Evolutionary conservation across 768 basidiomycete genomes (phyloP).

Genomic region (Artomyces pyxidatus): DNA sequence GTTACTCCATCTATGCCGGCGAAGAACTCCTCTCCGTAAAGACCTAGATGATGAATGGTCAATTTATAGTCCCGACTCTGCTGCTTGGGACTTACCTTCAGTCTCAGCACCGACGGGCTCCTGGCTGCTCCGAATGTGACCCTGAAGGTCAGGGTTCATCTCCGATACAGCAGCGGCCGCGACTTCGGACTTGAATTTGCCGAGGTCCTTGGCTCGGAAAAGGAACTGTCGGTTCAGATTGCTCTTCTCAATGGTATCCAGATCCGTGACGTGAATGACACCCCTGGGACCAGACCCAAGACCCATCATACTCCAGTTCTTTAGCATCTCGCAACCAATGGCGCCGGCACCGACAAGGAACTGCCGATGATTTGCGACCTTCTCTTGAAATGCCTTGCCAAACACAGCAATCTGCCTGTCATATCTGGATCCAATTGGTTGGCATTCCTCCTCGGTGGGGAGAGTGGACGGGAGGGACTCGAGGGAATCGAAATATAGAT

Average conservation of each 20-base stretch:
- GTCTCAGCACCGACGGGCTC: conserved; percentile 90
- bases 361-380: conserved; percentile 81
- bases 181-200: conserved; percentile 95
- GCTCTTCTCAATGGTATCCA: conserved; percentile 99
- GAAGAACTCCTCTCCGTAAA: conserved; percentile 89
- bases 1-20: conserved; percentile 85
- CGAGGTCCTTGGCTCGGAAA: conserved; percentile 92
- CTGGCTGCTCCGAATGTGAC: conserved; percentile 83
- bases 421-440: conserved; percentile 76
- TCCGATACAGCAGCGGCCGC: conserved; percentile 85
- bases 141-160: conserved; percentile 89
- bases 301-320: conserved; percentile 99
- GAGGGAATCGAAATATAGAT: conserved; percentile 95
- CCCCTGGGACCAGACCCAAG: conserved; percentile 75
- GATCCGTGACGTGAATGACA: conserved; percentile 85
- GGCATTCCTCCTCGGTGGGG: conserved; percentile 78
- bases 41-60: no score
- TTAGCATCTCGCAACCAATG: conserved; percentile 99
- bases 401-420: conserved; percentile 96
- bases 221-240: conserved; percentile 98
- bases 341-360: conserved; percentile 99
- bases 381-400: conserved; percentile 86
- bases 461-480: conserved; percentile 78
- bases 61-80: no score
- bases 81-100: conserved; percentile 75